Evolutionary conservation across 75 land plant genomes (phyloP).

Genomic region (Sequoia sempervirens): DNA sequence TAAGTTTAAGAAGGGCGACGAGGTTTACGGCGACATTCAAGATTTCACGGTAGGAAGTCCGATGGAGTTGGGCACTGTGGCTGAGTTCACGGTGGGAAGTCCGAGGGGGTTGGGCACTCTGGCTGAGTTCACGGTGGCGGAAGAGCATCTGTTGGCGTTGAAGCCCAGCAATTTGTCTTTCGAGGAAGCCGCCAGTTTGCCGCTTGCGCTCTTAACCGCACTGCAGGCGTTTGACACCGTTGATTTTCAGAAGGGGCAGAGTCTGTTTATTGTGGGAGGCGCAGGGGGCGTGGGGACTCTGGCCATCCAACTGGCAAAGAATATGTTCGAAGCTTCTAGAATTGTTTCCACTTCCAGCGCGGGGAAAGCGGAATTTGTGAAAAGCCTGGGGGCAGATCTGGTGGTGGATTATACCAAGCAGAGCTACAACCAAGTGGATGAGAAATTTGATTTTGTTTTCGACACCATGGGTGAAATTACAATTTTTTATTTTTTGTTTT

Average conservation of each 20-base stretch:
- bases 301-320: slow-evolving; percentile 46
- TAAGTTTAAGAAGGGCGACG: slow-evolving; percentile 37
- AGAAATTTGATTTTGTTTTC: slow-evolving; percentile 46
- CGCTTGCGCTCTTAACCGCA: slow-evolving; percentile 36
- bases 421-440: slow-evolving; percentile 27
- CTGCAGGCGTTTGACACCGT: slow-evolving; percentile 25
- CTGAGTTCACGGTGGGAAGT: slow-evolving; percentile 11
- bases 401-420: slow-evolving; percentile 45
- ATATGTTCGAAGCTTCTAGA: slow-evolving; percentile 35
- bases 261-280: slow-evolving; percentile 30
- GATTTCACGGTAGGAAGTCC: no score
- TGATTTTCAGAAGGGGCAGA: slow-evolving; percentile 28
- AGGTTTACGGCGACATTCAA: slow-evolving; percentile 39
- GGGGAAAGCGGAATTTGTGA: slow-evolving; percentile 35
- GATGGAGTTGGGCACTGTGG: no score
- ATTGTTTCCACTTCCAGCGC: slow-evolving; percentile 42
- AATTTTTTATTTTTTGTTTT: neutral
- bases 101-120: slow-evolving; percentile 32
- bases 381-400: slow-evolving; percentile 41
- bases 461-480: slow-evolving; percentile 43
- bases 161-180: slow-evolving; percentile 34
- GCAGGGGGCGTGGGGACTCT: slow-evolving; percentile 44
- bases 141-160: slow-evolving; percentile 34
- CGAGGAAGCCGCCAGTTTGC: slow-evolving; percentile 45
- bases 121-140: slow-evolving; percentile 38